These are phyloP conservation scores for Aspergillus incahuasiensis DNA, from an alignment of 495 filamentous ascomycete genomes.

Conservation along the genomic window DNA sequence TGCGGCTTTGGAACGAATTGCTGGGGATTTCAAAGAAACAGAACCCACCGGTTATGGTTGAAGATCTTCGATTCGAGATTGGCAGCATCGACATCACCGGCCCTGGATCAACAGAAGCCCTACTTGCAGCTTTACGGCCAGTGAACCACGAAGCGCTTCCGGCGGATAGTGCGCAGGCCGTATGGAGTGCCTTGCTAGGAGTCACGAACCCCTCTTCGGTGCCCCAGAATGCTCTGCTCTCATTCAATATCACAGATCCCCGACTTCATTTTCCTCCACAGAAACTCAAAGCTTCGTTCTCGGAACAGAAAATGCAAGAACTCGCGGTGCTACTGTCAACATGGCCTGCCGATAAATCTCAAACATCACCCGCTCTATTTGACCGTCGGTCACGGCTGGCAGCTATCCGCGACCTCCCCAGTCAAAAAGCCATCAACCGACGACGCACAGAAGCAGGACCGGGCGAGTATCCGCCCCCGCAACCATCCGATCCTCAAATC, in stretches of 20 bases:
- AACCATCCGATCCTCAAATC: slow-evolving; percentile 70
- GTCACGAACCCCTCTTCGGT: slow-evolving; percentile 74
- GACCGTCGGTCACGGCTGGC: slow-evolving; percentile 58
- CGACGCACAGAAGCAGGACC: slow-evolving; percentile 65
- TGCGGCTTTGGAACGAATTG: slow-evolving; percentile 78
- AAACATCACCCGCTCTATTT: slow-evolving; percentile 58
- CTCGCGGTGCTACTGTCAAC: slow-evolving; percentile 54
- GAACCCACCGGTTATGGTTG: slow-evolving; percentile 67
- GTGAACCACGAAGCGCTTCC: slow-evolving; percentile 24
- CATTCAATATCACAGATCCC: slow-evolving; percentile 73
- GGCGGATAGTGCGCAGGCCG: slow-evolving; percentile 41
- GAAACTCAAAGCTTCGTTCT: slow-evolving; percentile 29
- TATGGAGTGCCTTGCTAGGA: slow-evolving; percentile 61
- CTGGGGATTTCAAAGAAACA: slow-evolving; percentile 64
- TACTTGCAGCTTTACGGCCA: slow-evolving; percentile 68
- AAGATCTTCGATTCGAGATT: slow-evolving; percentile 90
- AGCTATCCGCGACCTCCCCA: slow-evolving; percentile 62
- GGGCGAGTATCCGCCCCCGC: slow-evolving; percentile 56
- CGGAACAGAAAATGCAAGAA: slow-evolving; percentile 40
- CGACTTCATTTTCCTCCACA: slow-evolving; percentile 66
- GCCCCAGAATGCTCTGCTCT: slow-evolving; percentile 65
- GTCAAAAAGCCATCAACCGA: slow-evolving; percentile 82
- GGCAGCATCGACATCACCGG: slow-evolving; percentile 89
- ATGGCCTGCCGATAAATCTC: slow-evolving; percentile 65
- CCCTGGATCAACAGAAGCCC: slow-evolving; percentile 74